Base-by-base conservation (phyloP, 305 asterid species). In the Fraxinus sp. region DNA sequence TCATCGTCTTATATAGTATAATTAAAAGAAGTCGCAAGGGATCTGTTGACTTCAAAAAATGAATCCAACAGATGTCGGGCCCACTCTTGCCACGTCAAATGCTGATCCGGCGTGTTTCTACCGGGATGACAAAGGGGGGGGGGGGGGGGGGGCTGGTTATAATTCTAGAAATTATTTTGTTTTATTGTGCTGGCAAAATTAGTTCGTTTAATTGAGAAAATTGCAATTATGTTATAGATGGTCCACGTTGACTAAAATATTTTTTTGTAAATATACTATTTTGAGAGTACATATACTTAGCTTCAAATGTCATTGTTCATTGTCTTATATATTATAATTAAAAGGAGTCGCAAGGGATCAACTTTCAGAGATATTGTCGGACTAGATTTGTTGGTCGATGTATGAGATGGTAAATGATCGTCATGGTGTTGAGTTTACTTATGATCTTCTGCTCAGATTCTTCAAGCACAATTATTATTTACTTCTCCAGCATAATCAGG, bases 81-180 rank as follows among this genome's bases (percentile, higher is more conserved):
- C n/a, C n/a, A n/a, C n/a, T n/a, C n/a, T n/a, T n/a, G n/a, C n/a
- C n/a, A n/a, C n/a, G n/a, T n/a, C n/a, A n/a, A n/a, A n/a, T n/a
- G n/a, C n/a, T n/a, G n/a, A n/a, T n/a, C n/a, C n/a, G n/a, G n/a
- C n/a, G n/a, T n/a, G n/a, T n/a, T n/a, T n/a, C n/a, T n/a, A n/a
- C n/a, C n/a, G n/a, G n/a, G n/a, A n/a, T n/a, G n/a, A n/a, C n/a
- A n/a, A n/a, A n/a, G 72, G 74, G 72, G 74, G 20, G 28, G 0
- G 71, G 5, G 28, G 84, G 24, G 28, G 84, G 24, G 35, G 62
- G 37, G 73, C 35, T 64, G 26, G 82, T 20, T 80, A 70, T 74
- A 82, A 71, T 76, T 84, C 74, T 13, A 14, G 76, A 30, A 70
- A 28, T 70, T 70, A 70, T 70, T 70, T 14, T 70, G 74, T 66